Evolutionary conservation across 192 early-diverging fungal species (phyloP), one percentile per base, ranked within the genome.

Genomic region (Umbelopsis ramanniana): DNA sequence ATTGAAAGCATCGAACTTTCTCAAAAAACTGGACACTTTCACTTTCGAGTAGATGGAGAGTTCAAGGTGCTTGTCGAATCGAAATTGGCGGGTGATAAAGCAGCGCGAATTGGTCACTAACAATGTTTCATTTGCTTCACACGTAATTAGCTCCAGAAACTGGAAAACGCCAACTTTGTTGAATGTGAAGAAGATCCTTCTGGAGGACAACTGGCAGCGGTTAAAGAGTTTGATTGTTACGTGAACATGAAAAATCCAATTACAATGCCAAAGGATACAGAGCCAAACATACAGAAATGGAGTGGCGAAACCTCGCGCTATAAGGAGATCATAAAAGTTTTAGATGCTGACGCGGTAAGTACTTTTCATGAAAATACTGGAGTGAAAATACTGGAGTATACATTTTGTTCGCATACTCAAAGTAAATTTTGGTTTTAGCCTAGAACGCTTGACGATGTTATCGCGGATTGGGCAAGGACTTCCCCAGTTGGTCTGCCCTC

Each of bases 91-190:
- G 14, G 29, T 0, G 35, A 21, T 43, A 6, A 3, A 29, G 29
- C 1, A 29, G 29, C 29, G 29, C 29, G 29, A 29, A 3, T 29
- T 29, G 29, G 3, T 29, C 29, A 29, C 29, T 29, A 29, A 29
- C 29, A 1, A 29, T 29, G 29, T 29, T 29, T 29, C 15, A 22
- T 19, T 68, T n/a, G 26, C 19, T 22, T 68, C 6, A 7, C 66
- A 22, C 29, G 37, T 17, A 67, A n/a, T n/a, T 35, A 66, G 71
- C 37, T 46, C 43, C 52, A 72, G 40, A 60, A 66, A 33, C 43
- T 72, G n/a, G 71, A 72, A 43, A 72, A 72, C 40, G 54, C 71
- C n/a, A 66, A 50, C 17, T 72, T 72, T 48, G 57, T 72, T 11
- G 43, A 55, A 14, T 47, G 71, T 50, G 45, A 47, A 37, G 71